Base-by-base conservation (phyloP, 2,329 filamentous ascomycete genomes). In the Pseudogymnoascus sp. region DNA sequence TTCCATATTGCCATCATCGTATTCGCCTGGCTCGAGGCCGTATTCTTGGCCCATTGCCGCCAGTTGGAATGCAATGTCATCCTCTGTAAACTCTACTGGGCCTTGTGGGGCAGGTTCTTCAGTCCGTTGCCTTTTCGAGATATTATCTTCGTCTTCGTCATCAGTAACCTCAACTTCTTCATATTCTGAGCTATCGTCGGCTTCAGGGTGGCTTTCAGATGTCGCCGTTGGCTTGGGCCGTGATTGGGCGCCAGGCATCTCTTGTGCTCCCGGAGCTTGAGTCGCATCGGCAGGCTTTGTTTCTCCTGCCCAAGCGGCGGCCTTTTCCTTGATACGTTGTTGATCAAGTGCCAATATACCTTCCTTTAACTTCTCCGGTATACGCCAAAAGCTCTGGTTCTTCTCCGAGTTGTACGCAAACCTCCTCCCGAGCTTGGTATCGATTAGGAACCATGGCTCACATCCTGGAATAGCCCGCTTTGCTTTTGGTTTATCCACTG, bases 371-470 rank as follows among this genome's bases (percentile, higher is more conserved):
- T 94, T 87, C 61, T 90, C 85, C 0, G 94, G 94, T 69, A 97
- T 94, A 70, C 91, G 91, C 94, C 95, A 99, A 74, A 92, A 92
- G 74, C 92, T 97, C 67, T 92, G 82, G 37, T 93, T 89, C 67
- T 93, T 96, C 61, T 83, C 82, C 0, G 87, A 84, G 68, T 99
- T 96, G 77, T 96, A 90, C 2, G 92, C 92, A 71, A 99, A 99
- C 60, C 92, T 84, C 62, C 94, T 82, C 21, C 90, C 90, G 65
- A 93, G 86, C 72, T 91, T 97, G 0, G 94, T 99, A 72, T 88
- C 90, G n/a, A 99, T 90, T 3, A 99, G 78, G 0, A 96, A 76
- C 94, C 94, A 99, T 13, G 92, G 89, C 68, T 89, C 87, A 69
- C 86, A 89, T 2, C 87, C 87, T 0, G 92, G 92, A 52, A 99